Conservation (phyloP, 139 green algal genomes). For the Ulvella scutata region DNA sequence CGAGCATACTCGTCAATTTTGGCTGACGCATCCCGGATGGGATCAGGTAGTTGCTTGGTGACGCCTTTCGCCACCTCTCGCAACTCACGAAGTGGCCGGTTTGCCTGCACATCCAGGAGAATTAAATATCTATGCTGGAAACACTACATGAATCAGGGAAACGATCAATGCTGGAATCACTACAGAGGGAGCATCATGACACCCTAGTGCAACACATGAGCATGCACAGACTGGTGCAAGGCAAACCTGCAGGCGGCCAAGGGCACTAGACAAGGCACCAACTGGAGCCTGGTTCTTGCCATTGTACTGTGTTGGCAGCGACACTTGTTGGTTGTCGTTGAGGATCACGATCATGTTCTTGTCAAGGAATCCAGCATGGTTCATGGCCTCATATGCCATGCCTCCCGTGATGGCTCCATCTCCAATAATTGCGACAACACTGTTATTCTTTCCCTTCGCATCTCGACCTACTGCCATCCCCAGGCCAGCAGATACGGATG, state of each 20-base stretch:
- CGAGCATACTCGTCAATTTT: constrained; percentile 99
- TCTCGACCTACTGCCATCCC: constrained; percentile 94
- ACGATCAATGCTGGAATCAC: too few relatives aligned
- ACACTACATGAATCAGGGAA: too few relatives aligned
- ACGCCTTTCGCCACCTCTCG: constrained; percentile 92
- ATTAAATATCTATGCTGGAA: too few relatives aligned
- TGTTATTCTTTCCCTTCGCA: constrained; percentile 66
- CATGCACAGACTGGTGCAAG: too few relatives aligned
- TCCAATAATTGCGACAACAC: constrained; percentile 86
- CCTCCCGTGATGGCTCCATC: constrained; percentile 98
- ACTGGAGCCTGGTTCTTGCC: constrained; percentile 90
- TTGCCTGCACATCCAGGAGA: constrained; percentile 53
- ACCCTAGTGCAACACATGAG: too few relatives aligned
- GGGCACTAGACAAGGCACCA: constrained; percentile 73
- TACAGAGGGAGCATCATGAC: too few relatives aligned
- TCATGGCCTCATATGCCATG: constrained; percentile 99
- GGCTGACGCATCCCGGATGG: constrained; percentile 66
- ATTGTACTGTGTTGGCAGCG: constrained; percentile 95
- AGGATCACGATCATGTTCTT: constrained; percentile 99
- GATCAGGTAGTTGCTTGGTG: constrained; percentile 89
- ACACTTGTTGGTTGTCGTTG: constrained; percentile 99
- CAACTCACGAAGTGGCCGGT: constrained; percentile 83
- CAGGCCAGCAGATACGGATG: constrained; percentile 84
- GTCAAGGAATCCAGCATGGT: constrained; percentile 97
- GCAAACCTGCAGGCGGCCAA: constrained; percentile 64